Evolutionary conservation across 78 protist genomes (phyloP).

Genomic region (Dictyostelium purpureum): DNA sequence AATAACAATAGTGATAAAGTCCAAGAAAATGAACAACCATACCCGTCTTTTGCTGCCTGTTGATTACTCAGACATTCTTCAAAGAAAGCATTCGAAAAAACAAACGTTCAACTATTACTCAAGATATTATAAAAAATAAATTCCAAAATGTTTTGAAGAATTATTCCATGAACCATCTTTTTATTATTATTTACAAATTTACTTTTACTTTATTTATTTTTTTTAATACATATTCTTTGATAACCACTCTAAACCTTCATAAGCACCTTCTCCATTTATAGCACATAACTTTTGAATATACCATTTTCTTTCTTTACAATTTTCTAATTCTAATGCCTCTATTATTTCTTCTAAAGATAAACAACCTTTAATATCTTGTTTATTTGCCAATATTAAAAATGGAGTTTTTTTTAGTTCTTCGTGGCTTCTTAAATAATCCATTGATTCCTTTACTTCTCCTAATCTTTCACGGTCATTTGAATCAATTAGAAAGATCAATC

Average conservation of each 20-base stretch:
- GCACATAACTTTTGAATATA: slow-evolving; percentile 94
- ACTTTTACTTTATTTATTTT: too few species aligned
- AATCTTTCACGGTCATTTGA: slow-evolving; percentile 82
- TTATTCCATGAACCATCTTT: slow-evolving; percentile 2
- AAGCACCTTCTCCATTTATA: slow-evolving; percentile 93
- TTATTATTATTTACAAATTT: too few species aligned
- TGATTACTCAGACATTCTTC: slow-evolving; percentile 9
- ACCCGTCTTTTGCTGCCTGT: slow-evolving; percentile 55
- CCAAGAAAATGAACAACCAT: not conserved
- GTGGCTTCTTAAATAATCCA: slow-evolving; percentile 7
- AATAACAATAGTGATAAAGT: not conserved
- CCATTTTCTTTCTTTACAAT: slow-evolving; percentile 91
- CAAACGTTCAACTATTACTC: slow-evolving; percentile 49
- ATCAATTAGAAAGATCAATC: slow-evolving; percentile 91
- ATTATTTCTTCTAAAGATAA: slow-evolving; percentile 95
- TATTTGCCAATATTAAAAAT: slow-evolving; percentile 85
- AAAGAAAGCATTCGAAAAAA: slow-evolving; percentile 11
- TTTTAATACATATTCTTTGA: too few species aligned
- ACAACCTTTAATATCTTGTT: slow-evolving; percentile 93
- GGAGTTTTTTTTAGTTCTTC: not conserved
- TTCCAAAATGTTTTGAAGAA: slow-evolving; percentile 4
- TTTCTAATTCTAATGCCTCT: slow-evolving; percentile 93
- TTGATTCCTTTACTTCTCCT: slow-evolving; percentile 67
- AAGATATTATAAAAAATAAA: slow-evolving; percentile 31
- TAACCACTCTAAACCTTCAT: too few species aligned